Evolutionary conservation across 73 alveolate genomes (phyloP).

Genomic region (Paramecium biaurelia): DNA sequence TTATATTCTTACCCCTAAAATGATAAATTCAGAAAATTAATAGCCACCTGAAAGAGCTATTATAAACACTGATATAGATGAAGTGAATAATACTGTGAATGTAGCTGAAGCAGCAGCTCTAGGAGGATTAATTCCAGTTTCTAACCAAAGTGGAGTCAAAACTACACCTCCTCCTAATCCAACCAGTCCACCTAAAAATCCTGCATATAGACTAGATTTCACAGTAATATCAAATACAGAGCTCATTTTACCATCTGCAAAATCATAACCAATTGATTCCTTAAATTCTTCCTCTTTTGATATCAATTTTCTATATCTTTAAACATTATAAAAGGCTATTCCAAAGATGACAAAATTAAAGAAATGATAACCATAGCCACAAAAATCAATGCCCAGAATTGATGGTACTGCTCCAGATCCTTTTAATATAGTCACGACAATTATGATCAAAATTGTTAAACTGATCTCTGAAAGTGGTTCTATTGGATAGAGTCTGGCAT

Average conservation of each 20-base stretch:
- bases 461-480: background rate
- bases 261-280: background rate
- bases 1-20: background rate
- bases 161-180: conserved; percentile 92
- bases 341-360: background rate
- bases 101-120: conserved; percentile 84
- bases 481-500: background rate
- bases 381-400: background rate
- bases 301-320: background rate
- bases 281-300: background rate
- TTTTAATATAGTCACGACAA: background rate
- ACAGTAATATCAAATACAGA: conserved; percentile 8
- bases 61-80: conserved; percentile 54
- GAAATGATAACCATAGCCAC: conserved; percentile 7
- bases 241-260: conserved; percentile 32
- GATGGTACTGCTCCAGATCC: conserved; percentile 33
- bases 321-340: conserved; percentile 36
- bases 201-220: conserved; percentile 43
- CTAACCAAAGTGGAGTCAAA: conserved; percentile 78
- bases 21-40: background rate
- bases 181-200: conserved; percentile 69
- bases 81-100: conserved; percentile 76
- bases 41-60: conserved; percentile 33
- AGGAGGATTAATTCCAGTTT: conserved; percentile 80
- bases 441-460: background rate